phyloP scores from a whole-genome alignment of 768 basidiomycete genomes.

The Exidia glandulosa region DNA sequence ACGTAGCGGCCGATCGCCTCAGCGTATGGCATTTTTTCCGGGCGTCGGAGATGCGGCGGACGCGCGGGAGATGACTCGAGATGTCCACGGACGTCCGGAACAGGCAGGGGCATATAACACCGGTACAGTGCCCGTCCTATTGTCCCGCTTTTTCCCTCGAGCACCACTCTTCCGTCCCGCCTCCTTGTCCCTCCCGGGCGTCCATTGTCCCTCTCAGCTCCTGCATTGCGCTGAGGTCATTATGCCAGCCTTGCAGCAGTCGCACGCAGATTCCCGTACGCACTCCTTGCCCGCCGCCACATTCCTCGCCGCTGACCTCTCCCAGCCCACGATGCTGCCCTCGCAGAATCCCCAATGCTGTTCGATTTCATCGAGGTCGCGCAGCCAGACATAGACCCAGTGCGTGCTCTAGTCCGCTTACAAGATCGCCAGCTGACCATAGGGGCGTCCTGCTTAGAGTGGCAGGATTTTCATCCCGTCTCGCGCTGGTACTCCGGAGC shows the following conservation, averaged over 20 bases:
- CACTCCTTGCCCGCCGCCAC: neutral
- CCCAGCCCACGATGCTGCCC: neutral
- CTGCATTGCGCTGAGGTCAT: neutral
- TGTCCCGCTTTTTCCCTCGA: neutral
- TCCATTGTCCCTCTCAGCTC: neutral
- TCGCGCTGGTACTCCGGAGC: neutral
- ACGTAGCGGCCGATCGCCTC: neutral
- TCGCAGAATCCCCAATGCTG: neutral
- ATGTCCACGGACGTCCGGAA: neutral
- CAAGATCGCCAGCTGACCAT: neutral
- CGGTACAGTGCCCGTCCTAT: neutral
- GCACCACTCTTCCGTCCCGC: neutral
- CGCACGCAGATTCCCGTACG: neutral
- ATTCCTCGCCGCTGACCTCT: neutral
- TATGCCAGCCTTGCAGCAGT: neutral
- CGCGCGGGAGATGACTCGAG: neutral
- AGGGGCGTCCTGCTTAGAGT: neutral
- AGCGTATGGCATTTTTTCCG: neutral
- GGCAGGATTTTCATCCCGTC: neutral
- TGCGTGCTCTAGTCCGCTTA: neutral
- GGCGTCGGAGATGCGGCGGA: neutral
- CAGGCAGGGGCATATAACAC: neutral
- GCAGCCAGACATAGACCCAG: neutral
- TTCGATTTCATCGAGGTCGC: neutral
- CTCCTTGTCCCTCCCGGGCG: neutral